Percentiles rank a stretch among this genome's conserved stretches.
Evolutionary conservation across 2,329 filamentous ascomycete species (phyloP).

Genomic region (Ilyonectria destructans): DNA sequence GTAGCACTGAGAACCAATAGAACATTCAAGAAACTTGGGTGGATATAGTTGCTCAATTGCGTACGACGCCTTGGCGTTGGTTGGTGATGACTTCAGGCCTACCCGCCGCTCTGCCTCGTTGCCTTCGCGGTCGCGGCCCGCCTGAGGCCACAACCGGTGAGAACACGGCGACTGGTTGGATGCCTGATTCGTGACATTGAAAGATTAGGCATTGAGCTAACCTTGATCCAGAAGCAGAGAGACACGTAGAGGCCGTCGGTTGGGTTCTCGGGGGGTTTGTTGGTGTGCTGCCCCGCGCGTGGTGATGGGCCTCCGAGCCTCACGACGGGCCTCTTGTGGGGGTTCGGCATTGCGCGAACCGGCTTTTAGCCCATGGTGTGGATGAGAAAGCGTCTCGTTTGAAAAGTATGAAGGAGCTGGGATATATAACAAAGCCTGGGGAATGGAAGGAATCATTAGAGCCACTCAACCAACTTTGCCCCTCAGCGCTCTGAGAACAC

Average conservation of each 20-base stretch:
- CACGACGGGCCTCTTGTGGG: conserved; percentile 22
- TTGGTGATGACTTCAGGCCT: conserved; percentile 9
- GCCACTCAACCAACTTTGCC: background rate
- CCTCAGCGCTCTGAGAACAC: background rate
- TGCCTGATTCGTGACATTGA: background rate
- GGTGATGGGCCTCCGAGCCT: conserved; percentile 45
- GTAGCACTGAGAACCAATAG: background rate
- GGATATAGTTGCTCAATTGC: background rate
- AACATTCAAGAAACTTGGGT: background rate
- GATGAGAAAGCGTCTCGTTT: background rate
- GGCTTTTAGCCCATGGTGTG: background rate
- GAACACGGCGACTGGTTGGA: background rate
- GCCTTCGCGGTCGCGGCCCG: conserved; percentile 35
- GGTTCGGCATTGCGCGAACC: conserved; percentile 6
- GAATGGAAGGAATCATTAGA: background rate
- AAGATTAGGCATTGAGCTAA: conserved; percentile 18
- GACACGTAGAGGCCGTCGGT: conserved; percentile 13
- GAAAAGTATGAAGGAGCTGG: background rate
- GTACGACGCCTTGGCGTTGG: conserved; percentile 18
- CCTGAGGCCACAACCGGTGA: conserved; percentile 17
- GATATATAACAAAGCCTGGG: conserved; percentile 8
- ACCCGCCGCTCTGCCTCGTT: conserved; percentile 33
- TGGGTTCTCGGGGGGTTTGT: conserved; percentile 6
- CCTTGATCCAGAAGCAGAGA: background rate
- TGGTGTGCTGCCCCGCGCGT: conserved; percentile 12